Conservation (phyloP, 768 basidiomycete genomes). For the Boletus fagicola region DNA sequence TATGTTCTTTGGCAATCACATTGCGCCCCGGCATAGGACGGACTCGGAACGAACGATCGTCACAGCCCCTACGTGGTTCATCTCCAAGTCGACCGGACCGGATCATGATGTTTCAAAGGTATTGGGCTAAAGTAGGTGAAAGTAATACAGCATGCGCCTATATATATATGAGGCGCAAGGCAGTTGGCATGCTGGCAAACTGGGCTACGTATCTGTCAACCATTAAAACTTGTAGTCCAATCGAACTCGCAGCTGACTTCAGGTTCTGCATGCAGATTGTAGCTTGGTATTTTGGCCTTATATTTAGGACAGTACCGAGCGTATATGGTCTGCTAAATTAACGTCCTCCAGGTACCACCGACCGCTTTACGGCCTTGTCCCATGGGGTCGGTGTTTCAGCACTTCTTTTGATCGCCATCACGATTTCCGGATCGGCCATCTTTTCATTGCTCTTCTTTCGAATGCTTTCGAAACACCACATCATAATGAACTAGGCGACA, state of each 20-base stretch:
- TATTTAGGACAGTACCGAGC: background rate
- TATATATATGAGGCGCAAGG: background rate
- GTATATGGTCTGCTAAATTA: too few species aligned
- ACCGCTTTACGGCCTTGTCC: background rate
- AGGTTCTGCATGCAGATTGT: background rate
- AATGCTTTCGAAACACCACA: background rate
- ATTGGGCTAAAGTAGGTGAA: too few species aligned
- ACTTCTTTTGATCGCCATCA: background rate
- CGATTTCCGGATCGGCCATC: background rate
- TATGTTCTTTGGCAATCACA: background rate
- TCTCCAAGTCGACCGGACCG: background rate
- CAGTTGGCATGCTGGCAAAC: background rate
- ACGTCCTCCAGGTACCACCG: background rate
- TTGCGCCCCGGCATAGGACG: background rate
- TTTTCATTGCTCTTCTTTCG: too few species aligned
- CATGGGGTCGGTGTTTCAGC: background rate
- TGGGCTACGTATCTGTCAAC: background rate
- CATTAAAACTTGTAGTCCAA: background rate
- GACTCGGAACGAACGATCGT: background rate
- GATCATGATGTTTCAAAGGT: background rate
- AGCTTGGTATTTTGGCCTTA: background rate
- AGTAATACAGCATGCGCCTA: background rate
- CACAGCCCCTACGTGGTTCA: background rate
- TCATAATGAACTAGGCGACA: background rate
- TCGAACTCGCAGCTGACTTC: background rate